Percentiles rank a stretch among this genome's conserved stretches.
Evolutionary conservation across 371 early-diverging fungal genomes (phyloP).

Genomic region (Rhizopus stolonifer): DNA sequence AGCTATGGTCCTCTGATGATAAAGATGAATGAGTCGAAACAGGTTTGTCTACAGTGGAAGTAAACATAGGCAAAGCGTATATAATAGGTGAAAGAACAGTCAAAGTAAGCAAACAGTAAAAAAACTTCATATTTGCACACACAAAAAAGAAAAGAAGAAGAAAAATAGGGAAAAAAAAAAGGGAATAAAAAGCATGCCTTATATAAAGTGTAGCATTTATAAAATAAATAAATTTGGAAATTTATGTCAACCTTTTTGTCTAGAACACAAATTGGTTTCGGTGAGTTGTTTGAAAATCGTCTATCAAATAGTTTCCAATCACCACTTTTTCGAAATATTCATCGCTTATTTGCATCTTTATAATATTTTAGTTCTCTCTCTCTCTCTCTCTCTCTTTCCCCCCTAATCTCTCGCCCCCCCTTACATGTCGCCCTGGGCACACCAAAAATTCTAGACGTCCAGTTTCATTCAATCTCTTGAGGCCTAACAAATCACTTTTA

Average conservation of each 20-base stretch:
- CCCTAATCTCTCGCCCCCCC: no score
- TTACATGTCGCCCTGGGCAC: slow-evolving; percentile 74
- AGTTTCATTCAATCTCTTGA: slow-evolving; percentile 55
- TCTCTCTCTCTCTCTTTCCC: no score
- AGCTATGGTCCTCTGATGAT: neutral
- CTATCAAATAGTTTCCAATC: slow-evolving; percentile 50
- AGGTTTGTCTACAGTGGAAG: neutral
- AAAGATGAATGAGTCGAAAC: no score
- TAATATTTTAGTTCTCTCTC: neutral
- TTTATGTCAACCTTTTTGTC: neutral
- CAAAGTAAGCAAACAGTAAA: neutral
- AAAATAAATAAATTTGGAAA: slow-evolving; percentile 2
- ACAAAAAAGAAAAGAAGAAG: neutral
- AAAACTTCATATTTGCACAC: neutral
- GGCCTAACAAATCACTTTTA: slow-evolving; percentile 71
- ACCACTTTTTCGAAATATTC: slow-evolving; percentile 52
- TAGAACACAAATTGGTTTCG: neutral
- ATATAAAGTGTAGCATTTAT: neutral
- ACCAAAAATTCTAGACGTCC: slow-evolving; percentile 61
- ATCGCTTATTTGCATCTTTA: slow-evolving; percentile 60
- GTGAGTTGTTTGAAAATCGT: no score
- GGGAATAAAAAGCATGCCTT: neutral
- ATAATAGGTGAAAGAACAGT: no score
- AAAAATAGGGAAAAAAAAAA: neutral
- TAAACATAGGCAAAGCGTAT: no score